Evolutionary conservation across 306 rosid genomes (phyloP), one percentile per base, ranked within the genome.

Genomic region (Geum urbanum): DNA sequence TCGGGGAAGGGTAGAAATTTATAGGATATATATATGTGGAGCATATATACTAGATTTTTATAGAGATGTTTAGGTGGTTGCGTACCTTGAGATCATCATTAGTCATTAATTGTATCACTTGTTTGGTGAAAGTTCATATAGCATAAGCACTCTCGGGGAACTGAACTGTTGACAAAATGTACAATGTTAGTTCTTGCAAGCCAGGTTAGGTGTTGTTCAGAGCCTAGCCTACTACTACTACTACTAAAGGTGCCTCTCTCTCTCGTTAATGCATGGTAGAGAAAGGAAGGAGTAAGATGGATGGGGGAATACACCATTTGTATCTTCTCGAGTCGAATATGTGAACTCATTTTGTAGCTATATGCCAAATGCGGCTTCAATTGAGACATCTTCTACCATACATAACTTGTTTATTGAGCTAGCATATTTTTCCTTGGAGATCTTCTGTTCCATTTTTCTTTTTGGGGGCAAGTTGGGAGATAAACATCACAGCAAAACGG

Each of bases 21-120:
- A 82, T 77, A 82, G 88, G 81, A 86, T 79, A 71, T 76, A 77
- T 76, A 75, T 73, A 75, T 82, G 86, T 63, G 86, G 75, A 78
- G 79, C 81, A n/a, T n/a, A n/a, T n/a, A 82, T 76, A 69, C 86
- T 71, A 72, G 78, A 79, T 84, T 72, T 72, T 79, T 77, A 75
- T 72, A 74, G 83, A 80, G 84, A 67, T 27, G 77, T 79, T 67
- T 71, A 82, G 84, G 76, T 74, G 77, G 84, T n/a, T 59, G 64
- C 43, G 64, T 70, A 59, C 79, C 81, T 56, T 54, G 73, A 60
- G 52, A 72, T 60, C 77, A 41, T 68, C 59, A 55, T 76, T 68
- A 53, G 67, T 72, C 41, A 55, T 76, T 39, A 74, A 80, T 54
- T 62, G 77, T 60, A 73, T 74, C 80, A 70, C 84, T 85, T 27